Conservation (phyloP, 140 eudicot species). For the Stevia rebaudiana region DNA sequence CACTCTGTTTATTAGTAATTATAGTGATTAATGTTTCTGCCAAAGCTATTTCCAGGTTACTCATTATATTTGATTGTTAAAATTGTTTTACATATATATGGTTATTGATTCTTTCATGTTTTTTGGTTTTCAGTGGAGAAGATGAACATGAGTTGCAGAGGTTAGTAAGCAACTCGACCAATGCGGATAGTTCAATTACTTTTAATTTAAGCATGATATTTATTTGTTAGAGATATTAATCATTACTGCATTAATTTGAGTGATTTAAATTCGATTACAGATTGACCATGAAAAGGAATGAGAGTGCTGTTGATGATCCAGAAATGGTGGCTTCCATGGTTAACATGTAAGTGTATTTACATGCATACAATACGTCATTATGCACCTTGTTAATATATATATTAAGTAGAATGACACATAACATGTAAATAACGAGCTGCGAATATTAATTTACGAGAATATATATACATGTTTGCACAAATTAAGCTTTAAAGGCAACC, state of each 20-base stretch:
- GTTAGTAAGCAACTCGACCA: constrained; percentile 38
- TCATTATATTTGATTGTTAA: neutral
- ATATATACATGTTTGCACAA: too few relatives aligned
- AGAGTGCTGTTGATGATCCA: constrained; percentile 54
- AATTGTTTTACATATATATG: neutral
- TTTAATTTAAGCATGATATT: neutral
- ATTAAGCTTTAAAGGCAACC: too few relatives aligned
- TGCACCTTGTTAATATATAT: neutral
- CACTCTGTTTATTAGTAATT: constrained; percentile 29
- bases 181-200: constrained; percentile 41
- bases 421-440: too few relatives aligned
- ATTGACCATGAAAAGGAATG: constrained; percentile 25
- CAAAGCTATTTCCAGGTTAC: constrained; percentile 29
- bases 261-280: too few relatives aligned
- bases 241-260: neutral
- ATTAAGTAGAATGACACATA: neutral
- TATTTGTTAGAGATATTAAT: constrained; percentile 1
- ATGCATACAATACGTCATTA: neutral
- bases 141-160: constrained; percentile 35
- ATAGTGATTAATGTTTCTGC: constrained; percentile 14
- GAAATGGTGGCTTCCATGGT: constrained; percentile 61
- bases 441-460: too few relatives aligned
- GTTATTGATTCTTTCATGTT: neutral
- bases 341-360: constrained; percentile 41
- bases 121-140: constrained; percentile 32